A percentile compares a stretch with the other conserved stretches of the same genome.
Evolutionary conservation across 2,329 filamentous ascomycete species (phyloP).

Genomic region (Samsoniella hepiali): DNA sequence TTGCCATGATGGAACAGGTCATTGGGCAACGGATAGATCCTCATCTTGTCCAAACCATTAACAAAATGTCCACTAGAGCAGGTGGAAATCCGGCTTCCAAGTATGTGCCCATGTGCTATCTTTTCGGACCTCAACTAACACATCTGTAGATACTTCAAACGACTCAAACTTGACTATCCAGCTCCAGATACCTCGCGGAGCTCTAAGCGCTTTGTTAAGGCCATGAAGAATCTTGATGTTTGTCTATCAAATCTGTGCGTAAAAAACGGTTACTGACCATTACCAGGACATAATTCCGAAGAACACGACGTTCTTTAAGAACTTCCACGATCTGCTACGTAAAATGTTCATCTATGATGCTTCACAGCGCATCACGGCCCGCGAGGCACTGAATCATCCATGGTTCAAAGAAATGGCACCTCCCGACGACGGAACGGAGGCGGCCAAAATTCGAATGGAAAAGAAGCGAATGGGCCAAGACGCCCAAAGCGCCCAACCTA

Average conservation of each 20-base stretch:
- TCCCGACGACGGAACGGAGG: conserved; percentile 66
- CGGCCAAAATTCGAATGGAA: conserved; percentile 59
- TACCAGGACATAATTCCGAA: conserved; percentile 61
- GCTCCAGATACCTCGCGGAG: conserved; percentile 60
- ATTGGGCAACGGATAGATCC: conserved; percentile 57
- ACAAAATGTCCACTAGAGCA: conserved; percentile 53
- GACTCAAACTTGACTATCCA: conserved; percentile 63
- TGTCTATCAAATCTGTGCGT: conserved; percentile 24
- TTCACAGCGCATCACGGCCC: conserved; percentile 61
- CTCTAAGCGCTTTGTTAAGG: conserved; percentile 64
- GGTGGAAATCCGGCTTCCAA: conserved; percentile 61
- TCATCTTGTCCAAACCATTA: conserved; percentile 49
- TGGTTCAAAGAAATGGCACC: conserved; percentile 65
- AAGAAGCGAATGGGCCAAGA: conserved; percentile 36
- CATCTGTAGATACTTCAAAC: conserved; percentile 59
- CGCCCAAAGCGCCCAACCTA: conserved; percentile 23
- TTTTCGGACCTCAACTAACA: conserved; percentile 27
- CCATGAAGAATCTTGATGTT: conserved; percentile 67
- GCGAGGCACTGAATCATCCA: conserved; percentile 62
- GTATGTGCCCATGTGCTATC: conserved; percentile 40
- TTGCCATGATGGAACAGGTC: conserved; percentile 72
- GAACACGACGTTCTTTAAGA: conserved; percentile 55
- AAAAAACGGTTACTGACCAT: neutral
- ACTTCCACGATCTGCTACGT: conserved; percentile 61
- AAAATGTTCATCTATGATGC: conserved; percentile 70